Evolutionary conservation across 1,139 yeast genomes (phyloP), one percentile per base, ranked within the genome.

Genomic region (Saccharomyces hybrid): DNA sequence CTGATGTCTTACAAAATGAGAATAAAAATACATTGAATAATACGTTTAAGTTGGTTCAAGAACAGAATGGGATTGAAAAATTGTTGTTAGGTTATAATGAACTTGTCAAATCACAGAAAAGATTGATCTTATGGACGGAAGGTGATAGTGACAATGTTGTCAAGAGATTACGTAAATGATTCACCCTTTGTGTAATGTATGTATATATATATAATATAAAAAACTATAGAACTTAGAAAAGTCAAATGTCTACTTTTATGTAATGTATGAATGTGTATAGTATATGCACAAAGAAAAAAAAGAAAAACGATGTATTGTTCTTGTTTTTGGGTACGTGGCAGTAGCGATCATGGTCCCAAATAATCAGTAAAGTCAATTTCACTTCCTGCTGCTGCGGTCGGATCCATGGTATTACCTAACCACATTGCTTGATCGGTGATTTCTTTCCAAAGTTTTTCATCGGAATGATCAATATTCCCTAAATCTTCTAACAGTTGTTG

Each of bases 371-470:
- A 54, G 47, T 62, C 61, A 20, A 55, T 48, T 52, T 64, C 70
- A 34, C 57, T 63, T 5, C 62, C 65, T 2, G 61, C 59, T 0
- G 69, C 60, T 2, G 59, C 64, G 4, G 68, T 56, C 11, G 69
- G 68, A 42, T 67, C 70, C 66, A 62, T 65, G 1, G 65, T 58
- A 51, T 57, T 63, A 25, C 74, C 73, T 52, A 85, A 69, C 93
- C 93, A 86, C 66, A 78, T 86, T 13, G 95, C 89, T 66, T 82
- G 89, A 66, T 78, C 78, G 2, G 88, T 81, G 58, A 86, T 82
- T 63, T 85, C 88, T 66, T 82, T 81, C 91, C 95, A 83, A 52
- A 88, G 69, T 62, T 85, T 79, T 61, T 81, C 79, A 63, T 86
- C 89, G 46, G 71, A 74, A 72, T 67, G 70, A 7, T 72, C 68